phyloP scores from a whole-genome alignment of 345 rosid genomes.

The Populus nigra region DNA sequence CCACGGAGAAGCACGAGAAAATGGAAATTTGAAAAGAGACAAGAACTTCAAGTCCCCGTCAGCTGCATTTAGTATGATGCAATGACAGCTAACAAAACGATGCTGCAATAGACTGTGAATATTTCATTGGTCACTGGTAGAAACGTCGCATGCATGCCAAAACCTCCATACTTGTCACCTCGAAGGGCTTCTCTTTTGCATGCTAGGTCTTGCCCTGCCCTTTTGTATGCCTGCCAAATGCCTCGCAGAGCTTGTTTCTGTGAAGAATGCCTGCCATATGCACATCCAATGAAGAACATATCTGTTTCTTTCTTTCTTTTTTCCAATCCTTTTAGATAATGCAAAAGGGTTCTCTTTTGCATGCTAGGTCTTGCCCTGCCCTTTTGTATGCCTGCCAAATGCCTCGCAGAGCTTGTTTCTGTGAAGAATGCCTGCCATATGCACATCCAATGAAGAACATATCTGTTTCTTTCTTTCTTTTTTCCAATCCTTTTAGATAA shows the following conservation, averaged over 20 bases:
- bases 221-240: slow-evolving; percentile 1
- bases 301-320: not conserved
- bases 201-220: not conserved
- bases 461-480: not conserved
- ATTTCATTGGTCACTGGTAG: not conserved
- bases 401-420: not conserved
- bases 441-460: not conserved
- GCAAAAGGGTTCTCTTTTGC: not conserved
- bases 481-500: not conserved
- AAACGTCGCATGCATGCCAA: not conserved
- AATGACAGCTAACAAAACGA: too few relatives aligned
- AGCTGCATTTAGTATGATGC: too few relatives aligned
- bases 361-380: not conserved
- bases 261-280: not conserved
- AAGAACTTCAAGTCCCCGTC: too few relatives aligned
- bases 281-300: not conserved
- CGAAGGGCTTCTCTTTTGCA: not conserved
- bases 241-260: not conserved
- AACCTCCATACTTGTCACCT: not conserved
- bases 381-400: not conserved
- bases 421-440: not conserved
- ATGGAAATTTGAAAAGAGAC: too few relatives aligned
- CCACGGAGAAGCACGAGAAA: too few relatives aligned
- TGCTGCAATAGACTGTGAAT: too few relatives aligned
- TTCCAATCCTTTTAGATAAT: not conserved